These are phyloP conservation scores for Nicotiana undulata DNA, from an alignment of 257 asterid genomes.

Conservation along the genomic window DNA sequence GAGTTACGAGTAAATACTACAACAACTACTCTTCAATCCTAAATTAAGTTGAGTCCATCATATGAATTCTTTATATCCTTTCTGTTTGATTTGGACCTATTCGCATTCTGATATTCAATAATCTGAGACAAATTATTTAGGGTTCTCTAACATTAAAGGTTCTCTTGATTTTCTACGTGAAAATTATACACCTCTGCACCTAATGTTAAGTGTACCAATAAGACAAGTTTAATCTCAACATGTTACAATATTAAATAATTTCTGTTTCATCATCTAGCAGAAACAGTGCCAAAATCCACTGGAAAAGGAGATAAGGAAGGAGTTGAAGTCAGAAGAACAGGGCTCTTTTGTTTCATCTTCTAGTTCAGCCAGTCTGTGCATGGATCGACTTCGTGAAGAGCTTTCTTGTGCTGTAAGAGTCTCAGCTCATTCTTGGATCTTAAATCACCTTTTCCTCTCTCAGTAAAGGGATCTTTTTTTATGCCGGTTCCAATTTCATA, in stretches of 20 bases:
- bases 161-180: neutral
- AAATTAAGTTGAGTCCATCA: neutral
- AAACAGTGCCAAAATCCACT: conserved; percentile 4
- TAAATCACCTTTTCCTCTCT: neutral
- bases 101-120: neutral
- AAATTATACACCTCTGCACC: neutral
- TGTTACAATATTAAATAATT: neutral
- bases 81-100: neutral
- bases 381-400: conserved; percentile 83
- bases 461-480: neutral
- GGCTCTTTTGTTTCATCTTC: neutral
- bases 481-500: neutral
- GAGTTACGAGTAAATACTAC: neutral
- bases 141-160: neutral
- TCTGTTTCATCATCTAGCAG: conserved; percentile 13
- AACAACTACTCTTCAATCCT: neutral
- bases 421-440: neutral
- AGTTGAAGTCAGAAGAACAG: conserved; percentile 13
- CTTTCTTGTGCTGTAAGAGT: conserved; percentile 87
- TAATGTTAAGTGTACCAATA: neutral
- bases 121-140: neutral
- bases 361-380: conserved; percentile 50
- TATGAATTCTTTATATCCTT: neutral
- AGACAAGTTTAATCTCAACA: neutral
- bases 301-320: conserved; percentile 21